Evolutionary conservation across 1,139 yeast genomes (phyloP).

Genomic region (Yamadazyma triangularis): DNA sequence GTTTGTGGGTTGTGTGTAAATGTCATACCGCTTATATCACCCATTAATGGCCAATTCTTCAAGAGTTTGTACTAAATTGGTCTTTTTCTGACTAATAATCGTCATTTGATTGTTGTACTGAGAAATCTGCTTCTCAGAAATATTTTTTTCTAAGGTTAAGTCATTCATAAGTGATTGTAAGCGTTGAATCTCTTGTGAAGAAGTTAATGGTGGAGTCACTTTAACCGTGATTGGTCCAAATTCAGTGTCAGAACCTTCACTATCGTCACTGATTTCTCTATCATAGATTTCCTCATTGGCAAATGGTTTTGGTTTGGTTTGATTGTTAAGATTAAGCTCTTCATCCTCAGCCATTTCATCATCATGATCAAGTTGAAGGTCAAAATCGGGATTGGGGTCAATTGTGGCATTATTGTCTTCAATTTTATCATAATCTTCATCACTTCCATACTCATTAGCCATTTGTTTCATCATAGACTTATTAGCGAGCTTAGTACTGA

Average conservation of each 20-base stretch:
- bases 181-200: constrained; percentile 11
- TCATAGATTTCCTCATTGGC: constrained; percentile 18
- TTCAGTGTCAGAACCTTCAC: constrained; percentile 8
- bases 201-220: constrained; percentile 8
- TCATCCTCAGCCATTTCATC: constrained; percentile 9
- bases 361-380: constrained; percentile 5
- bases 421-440: constrained; percentile 14
- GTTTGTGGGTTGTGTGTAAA: too few species aligned
- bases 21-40: too few species aligned
- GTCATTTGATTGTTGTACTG: constrained; percentile 6
- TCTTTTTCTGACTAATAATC: constrained; percentile 4
- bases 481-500: constrained; percentile 4
- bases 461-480: constrained; percentile 7
- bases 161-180: constrained; percentile 4
- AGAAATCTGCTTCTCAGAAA: constrained; percentile 5
- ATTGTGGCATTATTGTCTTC: constrained; percentile 12
- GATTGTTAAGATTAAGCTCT: constrained; percentile 2
- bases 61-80: constrained; percentile 2
- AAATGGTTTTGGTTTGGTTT: background rate
- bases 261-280: constrained; percentile 16
- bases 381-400: constrained; percentile 6
- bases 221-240: constrained; percentile 5
- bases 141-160: constrained; percentile 3
- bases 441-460: constrained; percentile 10
- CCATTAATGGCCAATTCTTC: too few species aligned